Evolutionary conservation across 148 eudicot species (phyloP).

Genomic region (Pouteria glomerata): DNA sequence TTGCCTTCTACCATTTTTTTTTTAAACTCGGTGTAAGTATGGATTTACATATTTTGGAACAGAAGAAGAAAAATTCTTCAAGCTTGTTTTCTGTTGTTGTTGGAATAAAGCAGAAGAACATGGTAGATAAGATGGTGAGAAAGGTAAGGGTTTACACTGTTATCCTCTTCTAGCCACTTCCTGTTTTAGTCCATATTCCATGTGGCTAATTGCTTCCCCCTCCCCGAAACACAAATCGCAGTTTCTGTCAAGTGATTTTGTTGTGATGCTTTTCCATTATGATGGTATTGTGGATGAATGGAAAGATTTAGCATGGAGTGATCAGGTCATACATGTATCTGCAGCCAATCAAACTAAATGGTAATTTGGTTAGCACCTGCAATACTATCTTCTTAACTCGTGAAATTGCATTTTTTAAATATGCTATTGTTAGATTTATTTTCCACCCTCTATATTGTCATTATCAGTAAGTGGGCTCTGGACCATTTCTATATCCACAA

Average conservation of each 20-base stretch:
- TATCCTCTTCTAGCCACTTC: background rate
- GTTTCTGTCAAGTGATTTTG: conserved; percentile 59
- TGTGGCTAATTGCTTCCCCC: background rate
- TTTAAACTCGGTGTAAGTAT: background rate
- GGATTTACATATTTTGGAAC: conserved; percentile 15
- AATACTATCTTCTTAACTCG: background rate
- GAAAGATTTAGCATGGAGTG: conserved; percentile 68
- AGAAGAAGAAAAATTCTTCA: conserved; percentile 39
- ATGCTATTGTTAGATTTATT: background rate
- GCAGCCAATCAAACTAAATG: conserved; percentile 91
- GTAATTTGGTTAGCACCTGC: conserved; percentile 28
- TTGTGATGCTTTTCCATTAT: conserved; percentile 84
- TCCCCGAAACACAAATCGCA: conserved; percentile 39
- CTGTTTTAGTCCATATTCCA: conserved; percentile 1
- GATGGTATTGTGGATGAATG: conserved; percentile 77
- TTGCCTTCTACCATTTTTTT: background rate
- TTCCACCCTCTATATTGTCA: background rate
- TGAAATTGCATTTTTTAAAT: background rate
- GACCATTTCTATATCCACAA: background rate
- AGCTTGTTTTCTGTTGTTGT: conserved; percentile 55
- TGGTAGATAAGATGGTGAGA: conserved; percentile 65
- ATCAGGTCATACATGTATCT: conserved; percentile 63
- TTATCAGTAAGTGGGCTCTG: background rate
- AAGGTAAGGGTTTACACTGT: conserved; percentile 42
- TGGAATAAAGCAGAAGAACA: conserved; percentile 69